Conservation (phyloP, 345 rosid genomes). For the Carallia pectinifolia region DNA sequence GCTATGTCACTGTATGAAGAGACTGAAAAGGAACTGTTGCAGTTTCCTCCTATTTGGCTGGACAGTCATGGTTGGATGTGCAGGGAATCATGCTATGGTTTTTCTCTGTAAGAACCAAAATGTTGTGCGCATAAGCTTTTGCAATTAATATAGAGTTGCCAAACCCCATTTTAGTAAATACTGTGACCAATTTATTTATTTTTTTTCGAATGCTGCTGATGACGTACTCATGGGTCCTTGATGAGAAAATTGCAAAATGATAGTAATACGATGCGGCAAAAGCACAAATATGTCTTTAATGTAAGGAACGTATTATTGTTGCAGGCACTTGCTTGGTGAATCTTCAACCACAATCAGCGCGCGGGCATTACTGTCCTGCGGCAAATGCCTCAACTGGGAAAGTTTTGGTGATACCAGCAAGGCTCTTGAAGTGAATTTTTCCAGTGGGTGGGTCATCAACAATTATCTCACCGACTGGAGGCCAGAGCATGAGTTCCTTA, state of each 20-base stretch:
- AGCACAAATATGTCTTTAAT: not conserved
- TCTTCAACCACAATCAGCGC: not conserved
- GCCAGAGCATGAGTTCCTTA: conserved; percentile 59
- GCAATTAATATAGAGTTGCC: not conserved
- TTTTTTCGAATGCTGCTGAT: not conserved
- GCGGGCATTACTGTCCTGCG: conserved; percentile 35
- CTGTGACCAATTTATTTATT: not conserved
- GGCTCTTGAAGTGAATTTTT: conserved; percentile 57
- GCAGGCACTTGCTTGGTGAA: conserved; percentile 12
- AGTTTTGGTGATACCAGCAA: conserved; percentile 54
- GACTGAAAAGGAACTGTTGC: too few species aligned
- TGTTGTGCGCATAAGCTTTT: not conserved
- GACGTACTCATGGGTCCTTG: not conserved
- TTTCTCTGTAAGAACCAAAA: too few species aligned
- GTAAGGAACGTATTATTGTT: not conserved
- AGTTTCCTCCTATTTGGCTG: too few species aligned
- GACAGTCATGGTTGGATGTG: too few species aligned
- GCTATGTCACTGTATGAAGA: too few species aligned
- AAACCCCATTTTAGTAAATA: not conserved
- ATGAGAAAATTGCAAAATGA: not conserved
- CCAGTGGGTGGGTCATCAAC: conserved; percentile 46
- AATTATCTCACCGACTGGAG: conserved; percentile 40
- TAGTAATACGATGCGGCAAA: conserved; percentile 6
- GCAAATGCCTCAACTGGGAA: conserved; percentile 60
- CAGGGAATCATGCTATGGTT: too few species aligned